These are phyloP conservation scores for Arthrobotrys sinensis DNA, from an alignment of 2,329 filamentous ascomycete genomes.

Conservation along the genomic window DNA sequence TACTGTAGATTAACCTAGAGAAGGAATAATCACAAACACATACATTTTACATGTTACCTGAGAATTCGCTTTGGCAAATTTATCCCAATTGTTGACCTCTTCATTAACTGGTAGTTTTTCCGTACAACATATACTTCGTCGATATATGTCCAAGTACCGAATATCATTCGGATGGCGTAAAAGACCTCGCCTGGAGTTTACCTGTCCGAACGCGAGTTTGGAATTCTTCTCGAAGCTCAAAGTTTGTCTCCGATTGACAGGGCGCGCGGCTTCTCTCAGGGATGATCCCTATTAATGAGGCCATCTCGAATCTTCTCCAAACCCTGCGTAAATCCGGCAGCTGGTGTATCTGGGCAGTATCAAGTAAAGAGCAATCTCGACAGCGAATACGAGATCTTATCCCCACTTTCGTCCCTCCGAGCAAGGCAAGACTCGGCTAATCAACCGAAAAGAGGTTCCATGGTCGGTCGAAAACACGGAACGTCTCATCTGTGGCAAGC, in stretches of 20 bases:
- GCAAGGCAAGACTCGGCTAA: constrained; percentile 30
- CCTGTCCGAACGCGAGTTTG: background rate
- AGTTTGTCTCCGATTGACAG: constrained; percentile 29
- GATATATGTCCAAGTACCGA: too few relatives aligned
- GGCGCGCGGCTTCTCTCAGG: constrained; percentile 36
- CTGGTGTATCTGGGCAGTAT: constrained; percentile 36
- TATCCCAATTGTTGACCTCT: too few relatives aligned
- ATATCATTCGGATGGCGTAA: background rate
- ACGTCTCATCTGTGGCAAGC: constrained; percentile 45
- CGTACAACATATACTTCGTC: too few relatives aligned
- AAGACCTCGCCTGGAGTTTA: background rate
- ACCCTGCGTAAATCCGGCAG: constrained; percentile 34
- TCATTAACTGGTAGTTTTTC: too few relatives aligned
- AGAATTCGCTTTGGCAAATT: background rate
- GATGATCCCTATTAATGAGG: constrained; percentile 36
- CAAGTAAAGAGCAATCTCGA: constrained; percentile 26
- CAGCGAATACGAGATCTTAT: constrained; percentile 40
- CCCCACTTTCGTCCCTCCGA: background rate
- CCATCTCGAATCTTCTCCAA: constrained; percentile 34
- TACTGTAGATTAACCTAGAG: too few relatives aligned
- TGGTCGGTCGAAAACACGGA: constrained; percentile 40
- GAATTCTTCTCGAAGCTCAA: constrained; percentile 23
- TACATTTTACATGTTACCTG: background rate
- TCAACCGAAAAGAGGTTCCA: constrained; percentile 40
- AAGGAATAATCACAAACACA: too few relatives aligned